Conservation (phyloP, 441 rosid species). For the Populus hybrid region DNA sequence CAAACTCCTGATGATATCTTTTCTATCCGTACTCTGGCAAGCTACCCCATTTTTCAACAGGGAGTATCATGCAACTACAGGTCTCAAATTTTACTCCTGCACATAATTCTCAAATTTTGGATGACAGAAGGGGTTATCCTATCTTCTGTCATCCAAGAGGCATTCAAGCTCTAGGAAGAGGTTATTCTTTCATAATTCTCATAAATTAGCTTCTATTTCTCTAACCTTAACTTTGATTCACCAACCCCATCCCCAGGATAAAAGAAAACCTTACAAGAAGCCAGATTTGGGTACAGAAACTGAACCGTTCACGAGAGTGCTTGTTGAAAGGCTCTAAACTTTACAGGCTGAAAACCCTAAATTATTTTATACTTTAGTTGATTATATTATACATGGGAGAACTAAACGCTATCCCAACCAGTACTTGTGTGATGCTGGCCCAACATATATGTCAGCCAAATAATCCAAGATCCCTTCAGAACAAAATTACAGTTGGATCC, state of each 20-base stretch:
- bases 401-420: too few species aligned
- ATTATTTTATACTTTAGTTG: background rate
- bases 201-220: background rate
- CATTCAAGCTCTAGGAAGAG: background rate
- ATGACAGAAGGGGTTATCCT: background rate
- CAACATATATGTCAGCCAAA: background rate
- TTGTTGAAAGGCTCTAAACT: background rate
- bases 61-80: background rate
- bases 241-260: too few species aligned
- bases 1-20: background rate
- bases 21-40: background rate
- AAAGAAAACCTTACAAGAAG: too few species aligned
- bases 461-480: background rate
- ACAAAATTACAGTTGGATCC: conserved; percentile 14
- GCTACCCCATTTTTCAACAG: background rate
- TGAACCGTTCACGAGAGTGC: background rate
- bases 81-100: background rate
- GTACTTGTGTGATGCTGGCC: too few species aligned
- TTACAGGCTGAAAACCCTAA: background rate
- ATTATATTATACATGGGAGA: too few species aligned
- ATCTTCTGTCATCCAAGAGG: background rate
- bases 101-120: too few species aligned
- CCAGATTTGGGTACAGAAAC: background rate
- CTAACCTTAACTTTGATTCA: too few species aligned
- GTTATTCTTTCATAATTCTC: background rate